Evolutionary conservation across 495 filamentous ascomycete genomes (phyloP).

Genomic region (Podospora didyma): DNA sequence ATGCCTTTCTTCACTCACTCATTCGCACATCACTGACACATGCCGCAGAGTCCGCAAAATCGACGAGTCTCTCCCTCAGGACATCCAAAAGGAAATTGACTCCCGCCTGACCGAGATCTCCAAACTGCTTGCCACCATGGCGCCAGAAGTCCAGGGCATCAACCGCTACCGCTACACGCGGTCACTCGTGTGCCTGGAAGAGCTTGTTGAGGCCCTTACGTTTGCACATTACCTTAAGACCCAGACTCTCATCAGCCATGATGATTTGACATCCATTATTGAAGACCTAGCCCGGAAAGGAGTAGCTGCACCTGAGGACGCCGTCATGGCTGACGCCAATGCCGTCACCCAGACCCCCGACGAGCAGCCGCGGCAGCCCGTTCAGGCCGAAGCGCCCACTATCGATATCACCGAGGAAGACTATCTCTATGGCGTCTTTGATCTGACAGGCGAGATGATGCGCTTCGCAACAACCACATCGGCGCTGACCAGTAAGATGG

Average conservation of each 20-base stretch:
- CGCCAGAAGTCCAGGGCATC: conserved; percentile 67
- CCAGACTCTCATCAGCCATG: conserved; percentile 66
- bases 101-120: conserved; percentile 62
- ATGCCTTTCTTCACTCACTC: not conserved
- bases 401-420: conserved; percentile 73
- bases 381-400: conserved; percentile 27
- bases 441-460: conserved; percentile 94
- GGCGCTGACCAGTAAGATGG: conserved; percentile 57
- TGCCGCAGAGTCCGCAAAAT: conserved; percentile 53
- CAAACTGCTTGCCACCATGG: conserved; percentile 60
- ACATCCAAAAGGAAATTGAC: conserved; percentile 61
- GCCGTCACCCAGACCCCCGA: conserved; percentile 3
- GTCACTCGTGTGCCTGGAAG: conserved; percentile 81
- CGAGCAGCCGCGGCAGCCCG: not conserved
- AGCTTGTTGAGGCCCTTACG: conserved; percentile 80
- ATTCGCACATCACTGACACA: not conserved
- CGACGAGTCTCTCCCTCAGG: conserved; percentile 56
- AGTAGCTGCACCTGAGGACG: conserved; percentile 15
- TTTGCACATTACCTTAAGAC: conserved; percentile 84
- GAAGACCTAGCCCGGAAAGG: conserved; percentile 24
- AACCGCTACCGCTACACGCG: conserved; percentile 87
- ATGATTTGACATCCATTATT: conserved; percentile 51
- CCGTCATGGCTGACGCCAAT: conserved; percentile 21
- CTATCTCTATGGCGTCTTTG: conserved; percentile 88
- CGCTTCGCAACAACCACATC: conserved; percentile 83